These are phyloP conservation scores for Sordariomycetes sp. DNA, from an alignment of 2,329 filamentous ascomycete genomes.

Conservation along the genomic window DNA sequence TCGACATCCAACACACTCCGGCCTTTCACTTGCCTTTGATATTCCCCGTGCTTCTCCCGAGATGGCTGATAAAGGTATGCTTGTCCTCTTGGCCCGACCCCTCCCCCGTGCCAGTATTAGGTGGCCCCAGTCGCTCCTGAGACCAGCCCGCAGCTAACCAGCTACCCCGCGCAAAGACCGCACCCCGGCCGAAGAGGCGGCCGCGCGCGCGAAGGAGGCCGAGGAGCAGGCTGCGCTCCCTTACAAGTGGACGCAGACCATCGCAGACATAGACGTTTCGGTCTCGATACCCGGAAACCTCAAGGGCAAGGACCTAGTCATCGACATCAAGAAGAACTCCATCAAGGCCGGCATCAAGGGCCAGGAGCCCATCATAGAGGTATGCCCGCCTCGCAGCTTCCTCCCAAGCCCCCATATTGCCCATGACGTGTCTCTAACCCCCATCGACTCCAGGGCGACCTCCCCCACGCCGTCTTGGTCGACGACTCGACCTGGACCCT, in stretches of 20 bases:
- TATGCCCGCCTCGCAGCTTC: constrained; percentile 27
- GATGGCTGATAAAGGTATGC: constrained; percentile 32
- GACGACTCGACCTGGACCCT: constrained; percentile 97
- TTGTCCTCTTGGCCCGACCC: constrained; percentile 3
- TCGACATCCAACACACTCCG: not conserved
- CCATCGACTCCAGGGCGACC: constrained; percentile 52
- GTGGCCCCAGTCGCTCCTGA: not conserved
- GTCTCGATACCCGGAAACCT: constrained; percentile 71
- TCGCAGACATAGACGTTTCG: constrained; percentile 74
- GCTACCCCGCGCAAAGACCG: constrained; percentile 26
- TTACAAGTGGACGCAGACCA: constrained; percentile 96
- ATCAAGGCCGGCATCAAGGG: constrained; percentile 80
- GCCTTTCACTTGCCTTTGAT: not conserved
- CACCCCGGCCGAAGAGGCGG: constrained; percentile 44
- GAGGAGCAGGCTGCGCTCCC: constrained; percentile 85
- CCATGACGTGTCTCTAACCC: not conserved
- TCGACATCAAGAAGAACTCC: constrained; percentile 70
- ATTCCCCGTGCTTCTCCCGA: not conserved
- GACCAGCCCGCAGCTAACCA: not conserved
- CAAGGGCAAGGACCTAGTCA: constrained; percentile 72
- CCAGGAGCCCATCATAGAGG: constrained; percentile 72
- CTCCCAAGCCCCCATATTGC: not conserved
- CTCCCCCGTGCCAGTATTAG: constrained; percentile 5
- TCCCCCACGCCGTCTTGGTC: constrained; percentile 66
- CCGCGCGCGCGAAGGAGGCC: constrained; percentile 58